Evolutionary conservation across 2,329 filamentous ascomycete genomes (phyloP).

Genomic region (Pestalotiopsis sp.): DNA sequence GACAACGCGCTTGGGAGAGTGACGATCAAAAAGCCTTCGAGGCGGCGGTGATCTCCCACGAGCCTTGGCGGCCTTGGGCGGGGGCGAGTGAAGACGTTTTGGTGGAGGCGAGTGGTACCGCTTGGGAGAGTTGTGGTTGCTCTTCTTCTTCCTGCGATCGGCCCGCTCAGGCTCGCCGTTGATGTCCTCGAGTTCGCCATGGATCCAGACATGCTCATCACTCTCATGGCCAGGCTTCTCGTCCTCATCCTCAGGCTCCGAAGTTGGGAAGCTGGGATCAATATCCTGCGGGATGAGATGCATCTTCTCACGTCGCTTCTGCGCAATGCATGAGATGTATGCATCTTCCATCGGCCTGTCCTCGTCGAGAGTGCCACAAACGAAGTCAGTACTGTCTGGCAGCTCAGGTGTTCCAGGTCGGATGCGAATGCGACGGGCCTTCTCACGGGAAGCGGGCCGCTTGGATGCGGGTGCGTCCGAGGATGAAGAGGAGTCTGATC

Average conservation of each 20-base stretch:
- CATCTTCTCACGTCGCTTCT: conserved; percentile 78
- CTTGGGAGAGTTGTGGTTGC: conserved; percentile 56
- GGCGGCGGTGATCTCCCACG: conserved; percentile 59
- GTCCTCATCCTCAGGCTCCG: conserved; percentile 84
- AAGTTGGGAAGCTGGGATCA: conserved; percentile 94
- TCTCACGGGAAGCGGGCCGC: conserved; percentile 29
- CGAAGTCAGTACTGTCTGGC: conserved; percentile 96
- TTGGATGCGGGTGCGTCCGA: conserved; percentile 39
- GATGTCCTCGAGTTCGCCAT: conserved; percentile 69
- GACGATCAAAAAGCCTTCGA: conserved; percentile 60
- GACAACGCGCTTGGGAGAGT: conserved; percentile 52
- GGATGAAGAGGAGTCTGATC: conserved; percentile 63
- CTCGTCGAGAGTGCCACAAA: conserved; percentile 97
- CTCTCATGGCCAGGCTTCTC: conserved; percentile 60
- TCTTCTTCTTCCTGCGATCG: conserved; percentile 50
- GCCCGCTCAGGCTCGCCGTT: conserved; percentile 56
- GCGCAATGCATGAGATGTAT: conserved; percentile 82
- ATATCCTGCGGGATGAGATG: conserved; percentile 91
- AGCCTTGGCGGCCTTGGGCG: conserved; percentile 47
- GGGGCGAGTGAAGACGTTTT: conserved; percentile 49
- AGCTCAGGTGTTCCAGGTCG: conserved; percentile 76
- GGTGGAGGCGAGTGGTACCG: conserved; percentile 58
- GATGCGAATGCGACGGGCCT: conserved; percentile 49
- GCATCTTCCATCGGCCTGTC: conserved; percentile 92
- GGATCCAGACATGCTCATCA: conserved; percentile 68